Conservation (phyloP, 176 grass and related monocot species). For the Secale cereale region DNA sequence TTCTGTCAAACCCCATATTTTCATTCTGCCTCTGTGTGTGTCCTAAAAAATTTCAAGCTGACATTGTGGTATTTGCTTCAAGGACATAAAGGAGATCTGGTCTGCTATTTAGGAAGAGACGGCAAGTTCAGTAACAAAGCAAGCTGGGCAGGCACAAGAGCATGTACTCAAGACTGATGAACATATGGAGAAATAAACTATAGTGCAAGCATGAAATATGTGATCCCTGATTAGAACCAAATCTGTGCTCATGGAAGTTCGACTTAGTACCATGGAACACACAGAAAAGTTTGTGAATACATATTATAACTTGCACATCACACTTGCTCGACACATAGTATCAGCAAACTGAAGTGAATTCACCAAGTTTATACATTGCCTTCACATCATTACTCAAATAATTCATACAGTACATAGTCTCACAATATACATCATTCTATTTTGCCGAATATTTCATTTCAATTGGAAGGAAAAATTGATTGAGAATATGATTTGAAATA, state of each 20-base stretch:
- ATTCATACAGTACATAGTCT: not conserved
- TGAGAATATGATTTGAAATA: no score
- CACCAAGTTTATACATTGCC: not conserved
- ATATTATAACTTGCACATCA: not conserved
- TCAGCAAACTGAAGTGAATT: constrained; percentile 4
- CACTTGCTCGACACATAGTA: not conserved
- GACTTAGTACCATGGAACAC: not conserved
- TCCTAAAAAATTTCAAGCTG: no score
- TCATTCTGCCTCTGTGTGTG: not conserved
- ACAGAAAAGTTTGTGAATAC: not conserved
- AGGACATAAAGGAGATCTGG: not conserved
- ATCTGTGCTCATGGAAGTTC: not conserved
- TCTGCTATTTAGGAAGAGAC: constrained; percentile 39
- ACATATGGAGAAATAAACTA: not conserved
- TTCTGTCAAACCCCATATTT: not conserved
- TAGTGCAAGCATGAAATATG: constrained; percentile 3
- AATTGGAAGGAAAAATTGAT: no score
- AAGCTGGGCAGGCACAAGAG: not conserved
- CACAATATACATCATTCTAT: not conserved
- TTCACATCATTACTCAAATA: not conserved
- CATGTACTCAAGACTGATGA: not conserved
- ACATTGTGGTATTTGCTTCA: no score
- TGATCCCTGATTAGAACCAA: not conserved
- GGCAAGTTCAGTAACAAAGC: not conserved
- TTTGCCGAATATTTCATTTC: no score